A percentile compares a stretch with the other conserved stretches of the same genome.
phyloP scores from a whole-genome alignment of 2,329 filamentous ascomycete genomes.

The Diaporthe citriasiana region DNA sequence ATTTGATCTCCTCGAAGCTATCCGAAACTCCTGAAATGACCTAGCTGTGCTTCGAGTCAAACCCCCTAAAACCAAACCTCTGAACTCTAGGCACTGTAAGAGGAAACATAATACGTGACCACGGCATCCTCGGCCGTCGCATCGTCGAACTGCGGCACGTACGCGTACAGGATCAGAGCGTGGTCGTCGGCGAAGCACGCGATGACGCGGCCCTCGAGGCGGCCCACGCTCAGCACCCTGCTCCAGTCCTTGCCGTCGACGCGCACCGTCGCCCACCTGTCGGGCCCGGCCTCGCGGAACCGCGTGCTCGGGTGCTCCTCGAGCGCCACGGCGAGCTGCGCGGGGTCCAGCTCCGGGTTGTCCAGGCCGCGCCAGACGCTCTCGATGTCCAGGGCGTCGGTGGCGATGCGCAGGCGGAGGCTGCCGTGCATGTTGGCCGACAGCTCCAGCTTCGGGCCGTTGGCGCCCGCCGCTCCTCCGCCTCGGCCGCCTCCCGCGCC shows the following conservation, averaged over 20 bases:
- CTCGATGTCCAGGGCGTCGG: conserved; percentile 87
- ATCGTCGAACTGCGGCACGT: conserved; percentile 79
- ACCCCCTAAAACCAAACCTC: neutral
- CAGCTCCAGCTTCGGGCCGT: conserved; percentile 81
- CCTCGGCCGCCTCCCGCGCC: conserved; percentile 42
- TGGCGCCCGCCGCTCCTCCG: conserved; percentile 45
- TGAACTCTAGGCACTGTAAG: conserved; percentile 52
- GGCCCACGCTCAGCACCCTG: conserved; percentile 90
- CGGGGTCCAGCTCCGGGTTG: conserved; percentile 89
- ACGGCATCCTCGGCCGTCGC: conserved; percentile 77
- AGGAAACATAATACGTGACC: conserved; percentile 69
- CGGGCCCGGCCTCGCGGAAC: conserved; percentile 82
- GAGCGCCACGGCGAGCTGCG: conserved; percentile 78
- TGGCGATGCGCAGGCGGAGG: conserved; percentile 82
- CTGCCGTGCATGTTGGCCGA: conserved; percentile 96
- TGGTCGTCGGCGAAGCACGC: conserved; percentile 89
- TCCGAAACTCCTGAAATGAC: neutral
- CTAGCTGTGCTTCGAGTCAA: neutral
- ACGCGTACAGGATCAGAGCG: conserved; percentile 87
- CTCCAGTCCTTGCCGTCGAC: conserved; percentile 97
- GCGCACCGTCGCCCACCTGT: conserved; percentile 88
- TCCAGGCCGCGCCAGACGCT: conserved; percentile 88
- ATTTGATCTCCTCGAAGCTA: neutral
- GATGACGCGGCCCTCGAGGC: conserved; percentile 91
- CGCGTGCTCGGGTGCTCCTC: conserved; percentile 85